Base-by-base conservation (phyloP, 306 rosid species). In the Gynostemma pentaphyllum region DNA sequence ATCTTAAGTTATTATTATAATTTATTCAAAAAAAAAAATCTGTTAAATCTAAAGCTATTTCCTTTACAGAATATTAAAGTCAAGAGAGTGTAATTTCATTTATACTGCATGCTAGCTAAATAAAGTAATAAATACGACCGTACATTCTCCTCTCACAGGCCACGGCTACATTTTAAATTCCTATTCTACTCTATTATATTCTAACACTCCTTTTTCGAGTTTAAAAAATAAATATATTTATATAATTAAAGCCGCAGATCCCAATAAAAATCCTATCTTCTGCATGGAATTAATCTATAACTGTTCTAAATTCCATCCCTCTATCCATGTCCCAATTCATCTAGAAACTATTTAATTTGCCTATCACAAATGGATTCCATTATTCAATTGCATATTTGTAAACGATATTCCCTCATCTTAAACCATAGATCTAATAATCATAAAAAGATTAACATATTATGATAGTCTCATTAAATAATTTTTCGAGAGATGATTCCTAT, bases 71-170 rank as follows among this genome's bases (percentile, higher is more conserved):
- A 23, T 11, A 9, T 9, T 15, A 4, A 2, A 39, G 44, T 2
- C 8, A 37, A 51, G 61, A 55, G 62, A 56, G 7, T 4, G 11
- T 4, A 1, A 22, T 60, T 57, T 22, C 22, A 7, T 13, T 23
- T 61, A 9, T 8, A 40, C n/a, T 61, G 66, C 66, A 61, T 61
- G 66, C 48, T 23, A 26, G 36, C 32, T 15, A 4, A 53, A 28
- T 27, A 14, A 15, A 15, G 61, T 14, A 60, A 23, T 60, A 60
- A 59, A 60, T 60, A 60, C 40, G 34, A 59, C 34, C 48, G 45
- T 57, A 59, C 30, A 32, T 60, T 60, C 24, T 5, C 34, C 48
- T 48, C 22, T 39, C 47, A 13, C n/a, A n/a, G n/a, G n/a, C n/a
- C 48, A 8, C 13, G 39, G 7, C 65, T 37, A 59, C 8, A 22